Evolutionary conservation across 2,329 filamentous ascomycete genomes (phyloP), one percentile per base, ranked within the genome.

Genomic region (Fusarium albidum): DNA sequence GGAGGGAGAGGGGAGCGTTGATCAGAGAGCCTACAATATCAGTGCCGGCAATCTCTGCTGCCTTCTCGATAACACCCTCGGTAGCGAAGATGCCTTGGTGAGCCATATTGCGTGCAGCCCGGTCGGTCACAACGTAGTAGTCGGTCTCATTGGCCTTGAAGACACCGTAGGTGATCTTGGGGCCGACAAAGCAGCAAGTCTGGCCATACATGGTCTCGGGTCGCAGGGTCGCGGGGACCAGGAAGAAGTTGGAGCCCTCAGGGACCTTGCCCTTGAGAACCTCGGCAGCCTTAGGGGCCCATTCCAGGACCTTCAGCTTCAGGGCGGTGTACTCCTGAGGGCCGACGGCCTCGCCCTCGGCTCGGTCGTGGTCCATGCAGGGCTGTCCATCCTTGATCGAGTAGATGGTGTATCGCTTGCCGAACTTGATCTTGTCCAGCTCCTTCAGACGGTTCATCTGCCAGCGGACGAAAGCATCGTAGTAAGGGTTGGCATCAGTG

Each of bases 181-280:
- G 94, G 4, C 92, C 91, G 40, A 99, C 91, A 66, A 98, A 99
- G 73, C 93, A 96, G 77, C 91, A 96, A 5, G 88, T 96, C 75
- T 98, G 95, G 33, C 96, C 96, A 71, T 98, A 99, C 94, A 99
- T 98, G 29, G 95, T 99, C 80, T 99, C 95, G 3, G 95, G 92
- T 57, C 95, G 84, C 57, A 99, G 83, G 49, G 95, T 98, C 13
- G 95, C 95, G 11, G 95, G 90, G 11, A 98, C 86, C 68, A 98
- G 89, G 78, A 89, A 98, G 50, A 97, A 88, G 57, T 89, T 89
- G 38, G 91, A 88, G 60, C 84, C 86, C 29, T 87, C 82, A 6
- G 94, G 90, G 5, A 98, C 77, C 77, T 94, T 95, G 61, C 85
- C 88, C 71, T 88, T 83, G 52, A 98, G 76, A 46, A 84, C 78